phyloP scores from a whole-genome alignment of 2,329 filamentous ascomycete genomes.

The Cladobotryum protrusum region DNA sequence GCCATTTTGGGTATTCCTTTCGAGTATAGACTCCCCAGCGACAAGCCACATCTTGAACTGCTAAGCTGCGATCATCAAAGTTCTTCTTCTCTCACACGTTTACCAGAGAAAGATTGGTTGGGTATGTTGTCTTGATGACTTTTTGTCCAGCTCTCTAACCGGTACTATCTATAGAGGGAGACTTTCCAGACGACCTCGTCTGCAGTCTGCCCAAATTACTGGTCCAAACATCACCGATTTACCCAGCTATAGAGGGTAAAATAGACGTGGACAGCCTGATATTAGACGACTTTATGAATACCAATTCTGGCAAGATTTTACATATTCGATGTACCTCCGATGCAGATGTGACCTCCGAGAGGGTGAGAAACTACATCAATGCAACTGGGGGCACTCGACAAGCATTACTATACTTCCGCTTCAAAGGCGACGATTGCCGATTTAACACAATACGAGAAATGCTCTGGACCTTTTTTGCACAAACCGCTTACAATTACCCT shows the following conservation, averaged over 20 bases:
- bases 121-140: neutral
- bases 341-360: neutral
- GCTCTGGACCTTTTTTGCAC: conserved; percentile 1
- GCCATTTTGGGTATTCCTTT: neutral
- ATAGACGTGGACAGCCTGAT: neutral
- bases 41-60: neutral
- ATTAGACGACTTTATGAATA: neutral
- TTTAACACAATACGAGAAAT: neutral
- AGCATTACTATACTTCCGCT: neutral
- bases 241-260: neutral
- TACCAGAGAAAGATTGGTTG: neutral
- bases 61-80: no score
- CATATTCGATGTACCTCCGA: neutral
- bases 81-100: no score
- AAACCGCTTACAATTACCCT: neutral
- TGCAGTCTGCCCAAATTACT: neutral
- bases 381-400: neutral
- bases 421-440: neutral
- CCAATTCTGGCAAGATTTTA: neutral
- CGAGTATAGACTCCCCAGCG: neutral
- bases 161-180: neutral
- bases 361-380: neutral
- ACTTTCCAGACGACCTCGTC: neutral
- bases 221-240: neutral
- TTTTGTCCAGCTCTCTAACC: no score